A percentile compares a stretch with the other conserved stretches of the same genome.
These are phyloP conservation scores for Polytrichum commune DNA, from an alignment of 225 moss, liverwort and hornwort genomes.

Conservation along the genomic window DNA sequence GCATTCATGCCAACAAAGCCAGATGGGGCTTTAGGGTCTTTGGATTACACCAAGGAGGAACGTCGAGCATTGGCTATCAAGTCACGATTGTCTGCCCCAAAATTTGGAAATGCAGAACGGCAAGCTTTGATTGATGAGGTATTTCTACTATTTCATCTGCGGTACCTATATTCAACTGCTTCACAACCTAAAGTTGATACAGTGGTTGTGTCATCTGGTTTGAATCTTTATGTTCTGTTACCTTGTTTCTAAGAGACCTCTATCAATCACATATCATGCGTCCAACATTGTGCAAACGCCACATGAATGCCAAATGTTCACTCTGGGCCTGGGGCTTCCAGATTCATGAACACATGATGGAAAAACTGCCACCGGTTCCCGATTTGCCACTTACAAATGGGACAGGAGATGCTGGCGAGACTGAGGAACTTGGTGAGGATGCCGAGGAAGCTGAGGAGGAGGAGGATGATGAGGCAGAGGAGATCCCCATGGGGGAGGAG, in stretches of 20 bases:
- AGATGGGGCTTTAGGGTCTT: slow-evolving; percentile 91
- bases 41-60: slow-evolving; percentile 95
- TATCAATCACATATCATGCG: too few species aligned
- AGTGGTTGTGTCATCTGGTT: too few species aligned
- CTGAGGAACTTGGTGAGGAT: slow-evolving; percentile 9
- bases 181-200: too few species aligned
- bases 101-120: slow-evolving; percentile 80
- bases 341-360: slow-evolving; percentile 82
- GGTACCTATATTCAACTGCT: too few species aligned
- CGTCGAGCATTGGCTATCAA: slow-evolving; percentile 81
- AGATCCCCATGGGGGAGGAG: slow-evolving; percentile 17
- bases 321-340: slow-evolving; percentile 12
- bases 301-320: background rate
- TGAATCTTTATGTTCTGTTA: too few species aligned
- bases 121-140: slow-evolving; percentile 96
- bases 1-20: slow-evolving; percentile 99
- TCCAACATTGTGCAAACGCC: too few species aligned
- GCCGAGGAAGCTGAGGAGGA: slow-evolving; percentile 24
- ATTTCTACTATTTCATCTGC: background rate
- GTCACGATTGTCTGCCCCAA: slow-evolving; percentile 72
- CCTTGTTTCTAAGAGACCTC: too few species aligned
- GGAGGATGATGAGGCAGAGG: slow-evolving; percentile 29
- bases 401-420: slow-evolving; percentile 33
- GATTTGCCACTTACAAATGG: slow-evolving; percentile 40
- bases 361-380: slow-evolving; percentile 64